Conservation (phyloP, 371 early-diverging fungal species). For the Synchytrium microbalum region DNA sequence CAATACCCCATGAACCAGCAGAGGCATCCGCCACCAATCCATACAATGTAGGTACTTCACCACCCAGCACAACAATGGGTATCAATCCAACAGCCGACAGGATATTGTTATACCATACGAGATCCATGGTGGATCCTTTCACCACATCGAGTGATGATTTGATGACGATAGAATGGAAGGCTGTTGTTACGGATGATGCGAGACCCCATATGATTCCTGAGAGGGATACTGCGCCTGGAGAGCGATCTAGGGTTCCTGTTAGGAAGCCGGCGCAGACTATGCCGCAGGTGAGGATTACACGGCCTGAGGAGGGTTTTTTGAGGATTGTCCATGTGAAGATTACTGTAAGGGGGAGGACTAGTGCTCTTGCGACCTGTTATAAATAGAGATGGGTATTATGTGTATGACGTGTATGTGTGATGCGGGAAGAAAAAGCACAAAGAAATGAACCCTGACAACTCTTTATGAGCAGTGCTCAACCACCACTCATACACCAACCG, state of each 20-base stretch:
- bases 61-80: slow-evolving; percentile 37
- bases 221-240: slow-evolving; percentile 2
- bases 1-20: too few species aligned
- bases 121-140: slow-evolving; percentile 38
- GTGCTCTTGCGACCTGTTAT: too few species aligned
- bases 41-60: too few species aligned
- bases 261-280: slow-evolving; percentile 44
- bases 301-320: slow-evolving; percentile 24
- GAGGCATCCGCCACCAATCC: too few species aligned
- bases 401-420: too few species aligned
- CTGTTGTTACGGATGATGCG: slow-evolving; percentile 44
- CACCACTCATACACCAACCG: too few species aligned
- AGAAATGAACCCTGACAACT: too few species aligned
- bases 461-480: too few species aligned
- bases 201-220: slow-evolving; percentile 40
- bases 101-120: slow-evolving; percentile 53
- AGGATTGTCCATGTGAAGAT: too few species aligned
- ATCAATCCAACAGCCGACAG: slow-evolving; percentile 30
- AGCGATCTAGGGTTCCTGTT: slow-evolving; percentile 39
- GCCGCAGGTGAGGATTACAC: slow-evolving; percentile 35
- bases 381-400: too few species aligned
- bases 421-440: too few species aligned
- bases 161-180: slow-evolving; percentile 52
- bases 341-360: too few species aligned
- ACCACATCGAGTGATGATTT: slow-evolving; percentile 39